A percentile compares a stretch with the other conserved stretches of the same genome.
Evolutionary conservation across 352 stramenopile genomes (phyloP).

Genomic region (Globisporangium uncinulatum): DNA sequence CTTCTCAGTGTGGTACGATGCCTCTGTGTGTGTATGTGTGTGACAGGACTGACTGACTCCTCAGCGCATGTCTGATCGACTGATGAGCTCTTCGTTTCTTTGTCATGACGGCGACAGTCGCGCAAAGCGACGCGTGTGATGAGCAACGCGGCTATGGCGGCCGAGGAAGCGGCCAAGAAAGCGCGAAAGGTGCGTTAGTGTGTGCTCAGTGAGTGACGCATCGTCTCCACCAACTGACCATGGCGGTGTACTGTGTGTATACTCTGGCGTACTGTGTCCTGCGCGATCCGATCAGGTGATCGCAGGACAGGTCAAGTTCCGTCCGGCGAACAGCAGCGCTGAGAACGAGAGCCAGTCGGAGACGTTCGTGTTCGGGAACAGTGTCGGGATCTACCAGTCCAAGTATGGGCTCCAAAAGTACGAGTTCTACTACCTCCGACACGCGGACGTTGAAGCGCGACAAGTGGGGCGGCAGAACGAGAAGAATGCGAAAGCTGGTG

Average conservation of each 20-base stretch:
- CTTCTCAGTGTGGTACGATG: conserved; percentile 22
- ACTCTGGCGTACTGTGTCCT: too few species aligned
- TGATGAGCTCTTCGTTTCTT: background rate
- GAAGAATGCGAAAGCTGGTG: conserved; percentile 17
- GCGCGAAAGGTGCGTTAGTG: conserved; percentile 22
- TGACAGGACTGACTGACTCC: background rate
- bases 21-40: background rate
- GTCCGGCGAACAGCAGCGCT: conserved; percentile 35
- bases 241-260: too few species aligned
- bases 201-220: too few species aligned
- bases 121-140: conserved; percentile 19
- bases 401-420: conserved; percentile 59
- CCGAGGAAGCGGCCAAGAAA: conserved; percentile 36
- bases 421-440: conserved; percentile 53
- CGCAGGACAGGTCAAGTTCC: conserved; percentile 43
- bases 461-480: conserved; percentile 15
- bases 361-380: conserved; percentile 44
- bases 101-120: conserved; percentile 4
- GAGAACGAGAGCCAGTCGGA: conserved; percentile 22
- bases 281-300: conserved; percentile 20
- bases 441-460: conserved; percentile 24
- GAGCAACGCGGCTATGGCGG: conserved; percentile 11
- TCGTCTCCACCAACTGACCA: too few species aligned
- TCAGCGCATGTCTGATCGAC: background rate
- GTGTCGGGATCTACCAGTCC: conserved; percentile 50